phyloP scores from a whole-genome alignment of 2,329 filamentous ascomycete genomes.

The Phialemoniopsis sp. region DNA sequence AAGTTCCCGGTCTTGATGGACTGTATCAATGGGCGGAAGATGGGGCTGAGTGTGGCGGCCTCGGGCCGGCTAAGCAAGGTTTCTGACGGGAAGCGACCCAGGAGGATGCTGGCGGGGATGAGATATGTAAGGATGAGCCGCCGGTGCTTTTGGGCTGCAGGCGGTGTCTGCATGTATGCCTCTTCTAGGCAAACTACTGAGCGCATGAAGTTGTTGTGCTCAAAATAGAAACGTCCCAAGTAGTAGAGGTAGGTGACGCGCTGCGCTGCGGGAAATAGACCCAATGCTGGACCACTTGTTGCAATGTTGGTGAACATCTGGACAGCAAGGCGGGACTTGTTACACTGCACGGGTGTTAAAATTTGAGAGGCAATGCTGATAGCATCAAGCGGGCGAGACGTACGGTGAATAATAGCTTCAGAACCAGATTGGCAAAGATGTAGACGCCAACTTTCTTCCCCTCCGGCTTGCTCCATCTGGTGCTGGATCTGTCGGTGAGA shows the following conservation, averaged over 20 bases:
- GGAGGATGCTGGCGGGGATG: constrained; percentile 75
- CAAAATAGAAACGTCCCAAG: constrained; percentile 84
- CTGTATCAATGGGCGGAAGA: constrained; percentile 69
- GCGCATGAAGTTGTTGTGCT: constrained; percentile 76
- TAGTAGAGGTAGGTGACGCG: constrained; percentile 94
- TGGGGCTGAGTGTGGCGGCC: constrained; percentile 56
- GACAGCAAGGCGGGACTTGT: constrained; percentile 77
- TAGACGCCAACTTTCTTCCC: constrained; percentile 88
- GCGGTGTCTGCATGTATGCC: constrained; percentile 69
- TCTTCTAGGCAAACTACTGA: constrained; percentile 72
- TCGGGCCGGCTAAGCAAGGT: constrained; percentile 67
- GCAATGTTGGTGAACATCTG: constrained; percentile 89
- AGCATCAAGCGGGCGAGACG: constrained; percentile 14
- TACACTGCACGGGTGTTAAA: constrained; percentile 46
- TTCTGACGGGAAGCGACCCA: constrained; percentile 75
- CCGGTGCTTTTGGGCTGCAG: constrained; percentile 65
- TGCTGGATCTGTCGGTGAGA: constrained; percentile 72
- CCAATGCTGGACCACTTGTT: constrained; percentile 75
- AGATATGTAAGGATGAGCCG: constrained; percentile 79
- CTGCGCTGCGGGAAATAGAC: constrained; percentile 78
- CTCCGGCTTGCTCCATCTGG: constrained; percentile 64
- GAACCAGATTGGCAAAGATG: constrained; percentile 83
- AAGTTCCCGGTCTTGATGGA: constrained; percentile 74
- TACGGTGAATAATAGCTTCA: constrained; percentile 83
- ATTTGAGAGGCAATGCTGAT: neutral